phyloP scores from a whole-genome alignment of 2,329 filamentous ascomycete genomes.

The Ramichloridium luteum region DNA sequence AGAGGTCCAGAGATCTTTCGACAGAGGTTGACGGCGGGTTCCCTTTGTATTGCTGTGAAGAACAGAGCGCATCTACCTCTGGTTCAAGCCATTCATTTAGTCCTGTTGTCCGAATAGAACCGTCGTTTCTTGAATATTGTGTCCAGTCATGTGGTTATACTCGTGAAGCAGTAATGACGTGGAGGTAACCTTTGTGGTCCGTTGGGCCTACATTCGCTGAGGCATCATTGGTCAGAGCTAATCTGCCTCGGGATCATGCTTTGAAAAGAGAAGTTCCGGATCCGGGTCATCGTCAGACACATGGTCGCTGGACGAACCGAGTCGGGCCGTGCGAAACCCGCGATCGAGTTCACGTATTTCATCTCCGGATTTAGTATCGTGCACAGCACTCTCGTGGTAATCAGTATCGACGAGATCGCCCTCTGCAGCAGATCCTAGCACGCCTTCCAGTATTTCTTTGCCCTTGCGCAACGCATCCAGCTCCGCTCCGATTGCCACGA shows the following conservation, averaged over 20 bases:
- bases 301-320: conserved; percentile 12
- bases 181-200: too few species aligned
- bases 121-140: too few species aligned
- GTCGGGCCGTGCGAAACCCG: conserved; percentile 22
- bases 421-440: conserved; percentile 15
- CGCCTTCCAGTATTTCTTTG: conserved; percentile 40
- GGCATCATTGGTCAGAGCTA: too few species aligned
- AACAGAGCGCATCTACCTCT: too few species aligned
- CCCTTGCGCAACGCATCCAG: conserved; percentile 54
- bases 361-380: conserved; percentile 12
- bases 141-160: too few species aligned
- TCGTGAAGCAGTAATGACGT: too few species aligned
- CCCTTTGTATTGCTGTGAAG: too few species aligned
- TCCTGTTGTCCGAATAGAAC: too few species aligned
- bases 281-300: conserved; percentile 35
- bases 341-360: conserved; percentile 23
- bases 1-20: too few species aligned
- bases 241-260: conserved; percentile 24
- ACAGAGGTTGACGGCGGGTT: too few species aligned
- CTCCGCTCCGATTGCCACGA: conserved; percentile 65
- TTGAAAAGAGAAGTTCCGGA: conserved; percentile 38
- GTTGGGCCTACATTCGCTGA: too few species aligned
- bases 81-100: too few species aligned
- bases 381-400: conserved; percentile 4
- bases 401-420: conserved; percentile 5